phyloP scores from a whole-genome alignment of 129 eudicot species.

The Chrysanthemum makinoi region DNA sequence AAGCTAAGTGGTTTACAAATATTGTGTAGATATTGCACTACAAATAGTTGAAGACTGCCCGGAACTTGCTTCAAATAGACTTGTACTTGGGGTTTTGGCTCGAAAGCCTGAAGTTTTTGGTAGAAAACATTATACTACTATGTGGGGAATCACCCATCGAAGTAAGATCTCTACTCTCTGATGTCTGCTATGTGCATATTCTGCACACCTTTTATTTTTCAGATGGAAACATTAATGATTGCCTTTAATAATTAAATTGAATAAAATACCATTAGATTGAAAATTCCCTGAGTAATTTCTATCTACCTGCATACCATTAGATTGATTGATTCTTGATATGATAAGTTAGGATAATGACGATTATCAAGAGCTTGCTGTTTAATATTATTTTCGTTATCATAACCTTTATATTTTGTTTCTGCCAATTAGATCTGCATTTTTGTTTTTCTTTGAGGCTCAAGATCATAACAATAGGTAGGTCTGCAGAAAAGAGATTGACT shows the following conservation, averaged over 20 bases:
- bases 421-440: neutral
- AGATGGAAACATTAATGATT: no score
- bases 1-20: neutral
- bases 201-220: no score
- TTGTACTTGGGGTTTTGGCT: neutral
- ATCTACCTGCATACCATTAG: neutral
- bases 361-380: neutral
- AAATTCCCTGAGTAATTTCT: neutral
- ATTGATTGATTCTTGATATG: neutral
- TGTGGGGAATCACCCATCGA: neutral
- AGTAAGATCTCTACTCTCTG: neutral
- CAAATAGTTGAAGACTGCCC: slow-evolving; percentile 4
- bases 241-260: no score
- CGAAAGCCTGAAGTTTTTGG: neutral
- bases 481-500: neutral
- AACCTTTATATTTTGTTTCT: neutral
- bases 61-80: slow-evolving; percentile 1
- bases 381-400: neutral
- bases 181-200: neutral
- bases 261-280: no score
- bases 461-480: neutral
- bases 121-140: neutral
- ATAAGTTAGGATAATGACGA: neutral
- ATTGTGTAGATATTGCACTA: slow-evolving; percentile 25
- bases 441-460: neutral